A percentile compares a stretch with the other conserved stretches of the same genome.
These are phyloP conservation scores for Exophiala bonariae DNA, from an alignment of 2,329 filamentous ascomycete species.

Conservation along the genomic window DNA sequence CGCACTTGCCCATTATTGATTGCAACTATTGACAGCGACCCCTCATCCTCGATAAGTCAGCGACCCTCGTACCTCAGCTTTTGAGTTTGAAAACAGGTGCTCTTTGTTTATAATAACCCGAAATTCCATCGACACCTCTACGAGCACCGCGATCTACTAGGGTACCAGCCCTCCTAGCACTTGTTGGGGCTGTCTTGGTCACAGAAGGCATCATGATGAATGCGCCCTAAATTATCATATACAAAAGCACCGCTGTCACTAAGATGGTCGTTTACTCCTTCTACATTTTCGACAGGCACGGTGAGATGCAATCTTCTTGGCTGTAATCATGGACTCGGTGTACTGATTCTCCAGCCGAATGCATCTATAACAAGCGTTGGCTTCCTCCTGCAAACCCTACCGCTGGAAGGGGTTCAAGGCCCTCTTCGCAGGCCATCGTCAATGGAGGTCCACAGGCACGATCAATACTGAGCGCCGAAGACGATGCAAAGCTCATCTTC, in stretches of 20 bases:
- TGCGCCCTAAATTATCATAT: too few relatives aligned
- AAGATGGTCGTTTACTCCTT: conserved; percentile 94
- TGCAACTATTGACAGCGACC: too few relatives aligned
- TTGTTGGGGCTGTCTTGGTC: too few relatives aligned
- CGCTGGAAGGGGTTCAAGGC: conserved; percentile 48
- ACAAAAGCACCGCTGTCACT: conserved; percentile 17
- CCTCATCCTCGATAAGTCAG: too few relatives aligned
- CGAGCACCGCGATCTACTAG: too few relatives aligned
- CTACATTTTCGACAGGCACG: conserved; percentile 98
- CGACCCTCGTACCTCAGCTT: too few relatives aligned
- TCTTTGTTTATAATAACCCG: too few relatives aligned
- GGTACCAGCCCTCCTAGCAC: too few relatives aligned
- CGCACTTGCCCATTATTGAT: too few relatives aligned
- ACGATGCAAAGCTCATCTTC: conserved; percentile 96
- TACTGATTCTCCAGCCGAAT: conserved; percentile 68
- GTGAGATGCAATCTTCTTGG: conserved; percentile 52
- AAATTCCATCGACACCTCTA: too few relatives aligned
- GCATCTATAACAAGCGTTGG: conserved; percentile 94
- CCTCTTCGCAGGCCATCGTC: conserved; percentile 49
- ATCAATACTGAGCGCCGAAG: conserved; percentile 57
- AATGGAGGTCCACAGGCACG: conserved; percentile 40
- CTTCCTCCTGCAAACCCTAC: conserved; percentile 54
- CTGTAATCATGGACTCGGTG: neutral
- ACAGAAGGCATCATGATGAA: neutral
- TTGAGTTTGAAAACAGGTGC: too few relatives aligned